These are phyloP conservation scores for Xylaria bambusicola DNA, from an alignment of 495 filamentous ascomycete genomes.

Conservation along the genomic window DNA sequence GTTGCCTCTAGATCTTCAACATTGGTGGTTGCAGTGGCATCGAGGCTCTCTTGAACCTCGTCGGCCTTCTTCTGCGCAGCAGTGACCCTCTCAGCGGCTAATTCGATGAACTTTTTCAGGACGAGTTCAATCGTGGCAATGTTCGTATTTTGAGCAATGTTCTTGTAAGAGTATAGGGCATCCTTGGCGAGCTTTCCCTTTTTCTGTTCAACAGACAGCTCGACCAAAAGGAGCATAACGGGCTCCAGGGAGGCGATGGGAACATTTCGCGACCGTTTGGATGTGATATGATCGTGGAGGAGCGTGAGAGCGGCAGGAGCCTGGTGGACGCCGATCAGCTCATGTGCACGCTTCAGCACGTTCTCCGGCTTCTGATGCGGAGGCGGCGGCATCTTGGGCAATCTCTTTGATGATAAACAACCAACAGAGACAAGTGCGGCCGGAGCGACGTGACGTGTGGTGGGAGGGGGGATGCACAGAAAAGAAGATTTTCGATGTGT, in stretches of 20 bases:
- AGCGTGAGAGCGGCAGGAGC: conserved; percentile 86
- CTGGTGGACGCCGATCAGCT: conserved; percentile 97
- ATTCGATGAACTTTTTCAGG: conserved; percentile 94
- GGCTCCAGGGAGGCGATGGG: conserved; percentile 96
- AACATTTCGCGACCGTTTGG: conserved; percentile 94
- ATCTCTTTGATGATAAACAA: conserved; percentile 31
- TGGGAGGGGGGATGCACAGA: conserved; percentile 22
- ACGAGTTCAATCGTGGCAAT: conserved; percentile 97
- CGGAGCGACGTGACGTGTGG: conserved; percentile 24
- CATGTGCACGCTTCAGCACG: conserved; percentile 96
- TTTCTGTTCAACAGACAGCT: conserved; percentile 92
- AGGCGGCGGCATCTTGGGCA: conserved; percentile 75
- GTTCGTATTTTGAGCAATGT: conserved; percentile 98
- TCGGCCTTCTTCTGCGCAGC: conserved; percentile 96
- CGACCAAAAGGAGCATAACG: conserved; percentile 96
- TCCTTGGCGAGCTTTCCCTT: conserved; percentile 99
- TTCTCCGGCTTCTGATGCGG: conserved; percentile 98
- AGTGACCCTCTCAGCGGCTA: conserved; percentile 93
- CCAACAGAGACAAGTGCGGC: conserved; percentile 32
- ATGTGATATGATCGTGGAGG: conserved; percentile 98
- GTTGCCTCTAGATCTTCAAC: conserved; percentile 95
- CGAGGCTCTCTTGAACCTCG: conserved; percentile 84
- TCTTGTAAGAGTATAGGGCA: conserved; percentile 99
- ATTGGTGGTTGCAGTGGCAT: conserved; percentile 64
- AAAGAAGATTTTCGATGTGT: conserved; percentile 36